A percentile compares a stretch with the other conserved stretches of the same genome.
Evolutionary conservation across 192 early-diverging fungal species (phyloP).

Genomic region (Coemansia sp.): DNA sequence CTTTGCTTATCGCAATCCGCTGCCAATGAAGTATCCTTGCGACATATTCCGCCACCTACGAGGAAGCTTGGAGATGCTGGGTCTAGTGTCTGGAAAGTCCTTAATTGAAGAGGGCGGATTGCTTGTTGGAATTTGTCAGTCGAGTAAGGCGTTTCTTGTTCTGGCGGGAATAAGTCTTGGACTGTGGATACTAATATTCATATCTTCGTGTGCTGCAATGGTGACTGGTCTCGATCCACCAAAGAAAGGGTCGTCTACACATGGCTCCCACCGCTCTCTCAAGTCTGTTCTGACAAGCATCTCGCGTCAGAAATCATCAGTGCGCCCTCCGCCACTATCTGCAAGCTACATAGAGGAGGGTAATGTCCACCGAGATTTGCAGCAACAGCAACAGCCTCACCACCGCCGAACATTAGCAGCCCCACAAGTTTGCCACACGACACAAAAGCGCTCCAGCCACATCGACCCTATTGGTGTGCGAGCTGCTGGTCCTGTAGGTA

Average conservation of each 20-base stretch:
- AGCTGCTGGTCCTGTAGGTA: background rate
- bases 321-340: background rate
- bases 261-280: conserved; percentile 20
- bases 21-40: conserved; percentile 49
- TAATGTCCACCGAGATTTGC: background rate
- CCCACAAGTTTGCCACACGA: background rate
- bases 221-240: conserved; percentile 23
- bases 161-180: conserved; percentile 37
- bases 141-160: conserved; percentile 48
- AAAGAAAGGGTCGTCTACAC: conserved; percentile 9
- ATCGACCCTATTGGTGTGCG: background rate
- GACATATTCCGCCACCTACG: conserved; percentile 38
- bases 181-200: conserved; percentile 38
- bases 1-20: conserved; percentile 43
- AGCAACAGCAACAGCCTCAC: background rate
- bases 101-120: conserved; percentile 42
- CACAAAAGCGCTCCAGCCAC: background rate
- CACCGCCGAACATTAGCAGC: background rate
- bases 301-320: background rate
- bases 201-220: conserved; percentile 34
- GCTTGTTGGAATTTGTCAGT: conserved; percentile 45
- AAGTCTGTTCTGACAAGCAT: background rate
- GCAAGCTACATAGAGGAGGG: background rate
- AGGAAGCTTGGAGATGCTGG: conserved; percentile 30
- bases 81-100: conserved; percentile 34